These are phyloP conservation scores for Penicillium chermesinum DNA, from an alignment of 495 filamentous ascomycete species.

Conservation along the genomic window DNA sequence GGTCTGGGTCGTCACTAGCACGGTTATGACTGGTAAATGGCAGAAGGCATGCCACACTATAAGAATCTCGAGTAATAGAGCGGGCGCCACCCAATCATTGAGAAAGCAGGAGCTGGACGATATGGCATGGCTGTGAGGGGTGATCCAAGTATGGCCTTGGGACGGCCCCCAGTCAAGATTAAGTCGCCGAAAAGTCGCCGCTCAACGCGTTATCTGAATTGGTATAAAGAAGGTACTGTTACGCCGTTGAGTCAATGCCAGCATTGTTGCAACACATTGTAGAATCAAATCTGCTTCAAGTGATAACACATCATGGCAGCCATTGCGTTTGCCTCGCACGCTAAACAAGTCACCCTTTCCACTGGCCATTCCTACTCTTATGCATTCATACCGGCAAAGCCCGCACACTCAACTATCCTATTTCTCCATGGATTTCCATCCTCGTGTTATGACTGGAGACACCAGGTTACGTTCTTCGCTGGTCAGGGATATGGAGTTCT, in stretches of 20 bases:
- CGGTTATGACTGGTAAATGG: too few relatives aligned
- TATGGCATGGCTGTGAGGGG: too few relatives aligned
- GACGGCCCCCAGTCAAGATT: not conserved
- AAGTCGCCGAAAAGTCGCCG: not conserved
- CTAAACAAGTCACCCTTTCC: slow-evolving; percentile 12
- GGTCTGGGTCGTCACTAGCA: too few relatives aligned
- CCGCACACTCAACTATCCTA: slow-evolving; percentile 29
- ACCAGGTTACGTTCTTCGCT: slow-evolving; percentile 32
- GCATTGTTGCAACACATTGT: too few relatives aligned
- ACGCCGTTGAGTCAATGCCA: too few relatives aligned
- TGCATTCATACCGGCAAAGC: slow-evolving; percentile 17
- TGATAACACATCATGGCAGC: not conserved
- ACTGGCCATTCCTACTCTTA: slow-evolving; percentile 32
- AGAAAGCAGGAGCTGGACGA: too few relatives aligned
- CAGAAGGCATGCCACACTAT: too few relatives aligned
- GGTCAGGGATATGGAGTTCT: slow-evolving; percentile 39
- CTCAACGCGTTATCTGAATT: not conserved
- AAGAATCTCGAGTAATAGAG: too few relatives aligned
- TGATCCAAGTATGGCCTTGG: too few relatives aligned
- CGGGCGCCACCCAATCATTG: too few relatives aligned
- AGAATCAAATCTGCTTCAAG: too few relatives aligned
- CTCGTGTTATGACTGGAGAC: slow-evolving; percentile 40
- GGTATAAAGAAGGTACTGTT: not conserved
- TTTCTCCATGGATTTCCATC: slow-evolving; percentile 44
- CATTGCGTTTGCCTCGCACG: not conserved